Evolutionary conservation across 371 early-diverging fungal species (phyloP).

Genomic region (Rhizopus microsporus): DNA sequence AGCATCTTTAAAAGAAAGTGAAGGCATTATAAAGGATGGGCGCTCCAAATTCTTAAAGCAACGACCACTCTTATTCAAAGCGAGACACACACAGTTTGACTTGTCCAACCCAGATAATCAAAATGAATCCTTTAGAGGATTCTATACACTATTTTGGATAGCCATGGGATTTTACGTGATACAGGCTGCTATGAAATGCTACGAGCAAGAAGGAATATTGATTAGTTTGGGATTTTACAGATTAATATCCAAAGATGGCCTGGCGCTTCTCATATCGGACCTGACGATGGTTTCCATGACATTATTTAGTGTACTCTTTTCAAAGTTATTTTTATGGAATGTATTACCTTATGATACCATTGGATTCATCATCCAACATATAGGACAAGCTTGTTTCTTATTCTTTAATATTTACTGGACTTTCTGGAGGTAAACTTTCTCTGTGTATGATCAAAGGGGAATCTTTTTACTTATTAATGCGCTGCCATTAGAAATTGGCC

Average conservation of each 20-base stretch:
- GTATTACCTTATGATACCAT: conserved; percentile 56
- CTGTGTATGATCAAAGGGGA: background rate
- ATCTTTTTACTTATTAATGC: conserved; percentile 1
- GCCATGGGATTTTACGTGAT: conserved; percentile 78
- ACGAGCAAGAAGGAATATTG: conserved; percentile 67
- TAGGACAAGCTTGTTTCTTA: conserved; percentile 68
- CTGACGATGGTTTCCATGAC: conserved; percentile 68
- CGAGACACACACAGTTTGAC: conserved; percentile 48
- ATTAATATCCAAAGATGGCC: conserved; percentile 68
- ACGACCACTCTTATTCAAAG: conserved; percentile 37
- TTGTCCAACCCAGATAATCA: conserved; percentile 43
- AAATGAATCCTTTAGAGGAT: conserved; percentile 75
- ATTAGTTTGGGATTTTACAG: conserved; percentile 62
- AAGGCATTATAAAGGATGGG: background rate
- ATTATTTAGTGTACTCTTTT: conserved; percentile 57
- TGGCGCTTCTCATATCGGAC: conserved; percentile 68
- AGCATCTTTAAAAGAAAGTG: background rate
- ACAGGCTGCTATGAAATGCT: conserved; percentile 69
- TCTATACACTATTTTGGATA: conserved; percentile 92
- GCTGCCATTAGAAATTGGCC: conserved; percentile 72
- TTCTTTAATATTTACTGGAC: conserved; percentile 68
- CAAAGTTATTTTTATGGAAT: conserved; percentile 59
- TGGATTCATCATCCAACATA: conserved; percentile 68
- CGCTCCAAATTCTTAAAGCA: conserved; percentile 21
- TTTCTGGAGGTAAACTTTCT: conserved; percentile 53